A percentile compares a stretch with the other conserved stretches of the same genome.
These are phyloP conservation scores for Apiotrichum gamsii DNA, from an alignment of 1,284 basidiomycete genomes.

Conservation along the genomic window DNA sequence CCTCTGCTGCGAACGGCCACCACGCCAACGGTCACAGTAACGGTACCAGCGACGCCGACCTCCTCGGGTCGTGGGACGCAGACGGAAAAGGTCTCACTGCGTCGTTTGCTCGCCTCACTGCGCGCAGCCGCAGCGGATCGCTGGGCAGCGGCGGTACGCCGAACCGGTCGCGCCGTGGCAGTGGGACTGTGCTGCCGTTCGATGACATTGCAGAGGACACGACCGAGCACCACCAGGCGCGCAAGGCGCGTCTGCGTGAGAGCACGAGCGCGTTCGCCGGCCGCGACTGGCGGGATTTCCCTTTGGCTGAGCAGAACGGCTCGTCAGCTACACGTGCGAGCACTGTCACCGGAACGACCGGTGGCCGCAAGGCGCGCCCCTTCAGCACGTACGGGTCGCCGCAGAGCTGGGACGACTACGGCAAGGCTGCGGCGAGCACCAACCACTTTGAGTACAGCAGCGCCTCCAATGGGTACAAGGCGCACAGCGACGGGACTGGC, in stretches of 20 bases:
- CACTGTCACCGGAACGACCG: background rate
- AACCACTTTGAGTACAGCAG: no score
- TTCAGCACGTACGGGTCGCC: constrained; percentile 1
- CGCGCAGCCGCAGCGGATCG: constrained; percentile 2
- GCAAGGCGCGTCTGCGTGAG: constrained; percentile 8
- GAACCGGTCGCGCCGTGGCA: background rate
- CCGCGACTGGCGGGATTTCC: constrained; percentile 10
- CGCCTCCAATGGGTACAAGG: no score
- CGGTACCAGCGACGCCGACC: constrained; percentile 13
- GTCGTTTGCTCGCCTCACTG: constrained; percentile 21
- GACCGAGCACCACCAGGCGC: background rate
- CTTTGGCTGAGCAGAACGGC: no score
- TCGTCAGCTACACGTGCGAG: background rate
- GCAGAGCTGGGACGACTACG: background rate
- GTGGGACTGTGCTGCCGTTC: constrained; percentile 2
- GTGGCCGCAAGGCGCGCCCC: background rate
- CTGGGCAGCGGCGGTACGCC: constrained; percentile 1
- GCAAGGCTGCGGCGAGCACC: background rate
- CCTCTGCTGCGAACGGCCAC: background rate
- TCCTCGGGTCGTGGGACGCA: constrained; percentile 34
- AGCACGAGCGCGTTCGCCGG: constrained; percentile 5
- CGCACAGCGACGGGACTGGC: no score
- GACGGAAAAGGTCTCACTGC: constrained; percentile 32
- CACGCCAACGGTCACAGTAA: background rate
- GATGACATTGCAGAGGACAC: constrained; percentile 14